These are phyloP conservation scores for Chernovozyma aurita DNA, from an alignment of 1,139 yeast genomes.

Conservation along the genomic window DNA sequence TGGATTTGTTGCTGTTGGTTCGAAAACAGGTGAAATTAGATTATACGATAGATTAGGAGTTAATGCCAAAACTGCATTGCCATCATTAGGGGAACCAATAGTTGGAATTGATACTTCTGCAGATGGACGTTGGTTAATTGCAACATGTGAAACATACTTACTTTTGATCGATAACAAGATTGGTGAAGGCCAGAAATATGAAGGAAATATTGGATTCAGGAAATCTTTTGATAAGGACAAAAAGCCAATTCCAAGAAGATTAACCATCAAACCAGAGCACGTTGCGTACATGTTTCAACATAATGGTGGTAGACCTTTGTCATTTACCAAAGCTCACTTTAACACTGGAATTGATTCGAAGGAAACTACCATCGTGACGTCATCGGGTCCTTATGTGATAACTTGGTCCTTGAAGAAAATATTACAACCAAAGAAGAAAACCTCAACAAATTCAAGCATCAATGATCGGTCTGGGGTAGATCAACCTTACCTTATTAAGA, in stretches of 20 bases:
- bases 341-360: conserved; percentile 59
- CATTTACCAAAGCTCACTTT: conserved; percentile 72
- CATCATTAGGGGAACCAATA: conserved; percentile 76
- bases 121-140: conserved; percentile 79
- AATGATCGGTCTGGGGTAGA: conserved; percentile 10
- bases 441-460: conserved; percentile 17
- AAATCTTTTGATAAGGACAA: conserved; percentile 60
- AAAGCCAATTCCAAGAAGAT: conserved; percentile 66
- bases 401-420: conserved; percentile 62
- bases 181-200: conserved; percentile 54
- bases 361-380: conserved; percentile 71
- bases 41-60: conserved; percentile 68
- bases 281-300: conserved; percentile 56
- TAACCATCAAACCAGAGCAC: conserved; percentile 70
- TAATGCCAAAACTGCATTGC: conserved; percentile 71
- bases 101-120: conserved; percentile 66
- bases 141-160: conserved; percentile 70
- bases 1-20: conserved; percentile 75
- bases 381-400: conserved; percentile 76
- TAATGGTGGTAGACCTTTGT: conserved; percentile 43
- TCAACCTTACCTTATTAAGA: conserved; percentile 59
- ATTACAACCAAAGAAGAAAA: conserved; percentile 18
- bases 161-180: conserved; percentile 64
- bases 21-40: conserved; percentile 69
- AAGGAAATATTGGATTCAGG: conserved; percentile 60